phyloP scores from a whole-genome alignment of 2,329 filamentous ascomycete genomes.

The Pseudogymnoascus sp. region DNA sequence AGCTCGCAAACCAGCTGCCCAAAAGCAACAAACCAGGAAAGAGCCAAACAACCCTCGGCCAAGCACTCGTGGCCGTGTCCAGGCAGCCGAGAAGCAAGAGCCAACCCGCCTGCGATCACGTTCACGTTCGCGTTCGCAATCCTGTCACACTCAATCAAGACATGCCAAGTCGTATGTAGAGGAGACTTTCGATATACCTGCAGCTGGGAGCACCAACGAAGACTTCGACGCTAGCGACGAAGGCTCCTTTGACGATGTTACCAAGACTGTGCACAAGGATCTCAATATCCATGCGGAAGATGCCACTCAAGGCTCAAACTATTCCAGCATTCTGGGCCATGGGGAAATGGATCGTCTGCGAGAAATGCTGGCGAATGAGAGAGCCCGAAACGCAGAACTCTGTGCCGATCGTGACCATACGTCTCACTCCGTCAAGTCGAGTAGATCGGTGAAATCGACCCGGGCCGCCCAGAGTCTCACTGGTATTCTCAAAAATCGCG shows the following conservation, averaged over 20 bases:
- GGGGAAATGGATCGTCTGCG: conserved; percentile 13
- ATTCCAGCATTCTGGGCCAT: conserved; percentile 11
- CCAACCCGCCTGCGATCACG: conserved; percentile 6
- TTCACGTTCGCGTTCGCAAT: conserved; percentile 7
- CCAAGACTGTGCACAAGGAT: conserved; percentile 10
- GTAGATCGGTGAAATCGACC: neutral
- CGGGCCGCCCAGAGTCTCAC: neutral
- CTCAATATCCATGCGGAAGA: conserved; percentile 10
- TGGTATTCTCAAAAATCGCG: conserved; percentile 12
- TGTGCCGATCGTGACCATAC: neutral
- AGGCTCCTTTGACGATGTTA: conserved; percentile 10
- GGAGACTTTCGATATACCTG: conserved; percentile 39
- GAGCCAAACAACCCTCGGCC: neutral
- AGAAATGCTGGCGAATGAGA: conserved; percentile 11
- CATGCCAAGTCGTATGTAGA: conserved; percentile 32
- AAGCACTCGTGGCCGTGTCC: conserved; percentile 11
- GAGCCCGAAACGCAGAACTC: conserved; percentile 2
- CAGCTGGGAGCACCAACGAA: neutral
- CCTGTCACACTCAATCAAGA: conserved; percentile 17
- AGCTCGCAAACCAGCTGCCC: neutral
- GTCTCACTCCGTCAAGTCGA: neutral
- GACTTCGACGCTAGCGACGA: conserved; percentile 8
- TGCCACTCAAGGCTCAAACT: conserved; percentile 9
- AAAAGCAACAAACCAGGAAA: neutral
- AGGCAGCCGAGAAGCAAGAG: conserved; percentile 15